Evolutionary conservation across 371 early-diverging fungal species (phyloP).

Genomic region (Rhizopus delemar): DNA sequence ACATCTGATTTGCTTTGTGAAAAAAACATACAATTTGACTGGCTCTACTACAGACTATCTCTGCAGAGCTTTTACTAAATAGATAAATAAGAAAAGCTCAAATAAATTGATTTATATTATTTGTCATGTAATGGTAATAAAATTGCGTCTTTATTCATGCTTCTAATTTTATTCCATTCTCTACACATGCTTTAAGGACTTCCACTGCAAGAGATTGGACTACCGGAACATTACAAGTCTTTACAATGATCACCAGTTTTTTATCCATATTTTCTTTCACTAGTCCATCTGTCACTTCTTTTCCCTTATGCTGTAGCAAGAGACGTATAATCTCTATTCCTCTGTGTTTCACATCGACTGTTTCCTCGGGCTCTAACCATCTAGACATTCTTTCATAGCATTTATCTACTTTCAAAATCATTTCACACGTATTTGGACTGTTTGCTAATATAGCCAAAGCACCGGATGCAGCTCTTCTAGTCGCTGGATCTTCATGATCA

Average conservation of each 20-base stretch:
- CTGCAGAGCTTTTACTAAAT: constrained; percentile 3
- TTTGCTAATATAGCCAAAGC: constrained; percentile 82
- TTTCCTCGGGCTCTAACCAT: constrained; percentile 42
- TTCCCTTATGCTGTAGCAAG: constrained; percentile 39
- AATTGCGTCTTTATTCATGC: constrained; percentile 28
- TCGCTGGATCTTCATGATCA: constrained; percentile 83
- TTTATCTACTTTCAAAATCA: constrained; percentile 56
- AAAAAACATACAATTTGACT: constrained; percentile 4
- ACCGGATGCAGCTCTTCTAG: constrained; percentile 86
- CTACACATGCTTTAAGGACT: constrained; percentile 55
- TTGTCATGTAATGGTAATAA: neutral
- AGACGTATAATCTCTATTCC: constrained; percentile 57
- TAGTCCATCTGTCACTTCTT: constrained; percentile 27
- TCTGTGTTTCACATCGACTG: constrained; percentile 52
- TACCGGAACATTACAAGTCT: constrained; percentile 47
- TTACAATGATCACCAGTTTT: constrained; percentile 44
- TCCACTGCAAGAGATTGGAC: constrained; percentile 63
- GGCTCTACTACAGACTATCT: constrained; percentile 5
- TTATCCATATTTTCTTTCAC: constrained; percentile 36
- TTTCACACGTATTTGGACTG: constrained; percentile 52
- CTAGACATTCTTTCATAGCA: constrained; percentile 53
- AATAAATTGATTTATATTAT: no score
- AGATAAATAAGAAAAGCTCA: neutral
- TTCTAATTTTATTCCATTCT: constrained; percentile 45
- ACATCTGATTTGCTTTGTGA: constrained; percentile 4